Percentiles rank a stretch among this genome's conserved stretches.
These are phyloP conservation scores for Salix viminalis DNA, from an alignment of 345 rosid species.

Conservation along the genomic window DNA sequence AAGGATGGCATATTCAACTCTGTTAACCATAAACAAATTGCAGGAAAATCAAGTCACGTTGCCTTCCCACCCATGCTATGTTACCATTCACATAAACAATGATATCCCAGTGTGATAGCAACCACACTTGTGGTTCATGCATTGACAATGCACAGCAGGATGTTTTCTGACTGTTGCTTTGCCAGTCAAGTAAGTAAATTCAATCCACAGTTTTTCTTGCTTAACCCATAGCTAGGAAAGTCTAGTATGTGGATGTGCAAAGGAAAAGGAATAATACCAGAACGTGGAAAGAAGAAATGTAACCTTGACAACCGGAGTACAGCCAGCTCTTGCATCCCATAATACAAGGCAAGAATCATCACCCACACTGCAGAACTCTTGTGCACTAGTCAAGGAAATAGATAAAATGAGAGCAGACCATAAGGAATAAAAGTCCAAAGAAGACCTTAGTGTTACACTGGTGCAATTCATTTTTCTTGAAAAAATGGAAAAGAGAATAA, in stretches of 20 bases:
- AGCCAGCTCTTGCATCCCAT: conserved; percentile 64
- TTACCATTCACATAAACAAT: too few relatives aligned
- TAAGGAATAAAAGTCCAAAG: not conserved
- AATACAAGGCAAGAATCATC: conserved; percentile 71
- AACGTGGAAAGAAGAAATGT: not conserved
- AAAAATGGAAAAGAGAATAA: not conserved
- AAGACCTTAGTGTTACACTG: not conserved
- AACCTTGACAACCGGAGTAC: conserved; percentile 56
- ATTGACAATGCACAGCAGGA: too few relatives aligned
- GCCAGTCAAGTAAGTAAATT: too few relatives aligned
- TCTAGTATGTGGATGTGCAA: not conserved
- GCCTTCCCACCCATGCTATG: too few relatives aligned
- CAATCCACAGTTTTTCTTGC: too few relatives aligned
- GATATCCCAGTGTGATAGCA: too few relatives aligned
- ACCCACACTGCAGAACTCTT: conserved; percentile 69
- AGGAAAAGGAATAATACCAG: not conserved
- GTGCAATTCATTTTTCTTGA: not conserved
- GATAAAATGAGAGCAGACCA: not conserved
- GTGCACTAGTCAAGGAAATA: conserved; percentile 26
- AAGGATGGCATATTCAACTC: not conserved
- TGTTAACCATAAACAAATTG: too few relatives aligned
- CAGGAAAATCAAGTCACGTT: too few relatives aligned
- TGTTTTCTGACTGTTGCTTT: too few relatives aligned
- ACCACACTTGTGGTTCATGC: too few relatives aligned
- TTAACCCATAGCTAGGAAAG: not conserved